Percentiles rank a stretch among this genome's conserved stretches.
Evolutionary conservation across 179 eudicot species (phyloP).

Genomic region (Beta corolliflora): DNA sequence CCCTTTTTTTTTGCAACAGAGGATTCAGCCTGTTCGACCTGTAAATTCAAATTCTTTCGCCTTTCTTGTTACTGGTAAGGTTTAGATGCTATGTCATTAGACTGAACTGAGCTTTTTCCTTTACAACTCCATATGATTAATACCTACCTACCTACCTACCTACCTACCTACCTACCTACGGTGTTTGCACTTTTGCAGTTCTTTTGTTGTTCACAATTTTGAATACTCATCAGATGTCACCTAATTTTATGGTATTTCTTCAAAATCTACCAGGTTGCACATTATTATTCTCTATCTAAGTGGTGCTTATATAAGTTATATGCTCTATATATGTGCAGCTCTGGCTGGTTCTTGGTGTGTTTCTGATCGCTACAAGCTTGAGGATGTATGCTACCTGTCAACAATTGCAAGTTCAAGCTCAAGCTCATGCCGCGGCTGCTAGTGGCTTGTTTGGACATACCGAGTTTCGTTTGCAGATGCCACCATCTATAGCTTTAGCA

Average conservation of each 20-base stretch:
- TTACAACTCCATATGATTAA: background rate
- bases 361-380: constrained; percentile 67
- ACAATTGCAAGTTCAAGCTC: constrained; percentile 80
- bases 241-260: constrained; percentile 66
- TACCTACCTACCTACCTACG: too few species aligned
- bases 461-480: constrained; percentile 64
- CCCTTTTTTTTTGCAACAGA: constrained; percentile 13
- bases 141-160: constrained; percentile 7
- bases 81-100: background rate
- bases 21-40: constrained; percentile 33
- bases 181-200: constrained; percentile 36
- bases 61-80: constrained; percentile 32
- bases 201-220: constrained; percentile 72
- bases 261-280: background rate
- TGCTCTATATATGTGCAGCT: constrained; percentile 39
- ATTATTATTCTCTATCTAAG: background rate
- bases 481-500: constrained; percentile 69
- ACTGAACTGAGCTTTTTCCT: background rate
- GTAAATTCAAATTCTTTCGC: constrained; percentile 30
- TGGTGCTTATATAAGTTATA: background rate
- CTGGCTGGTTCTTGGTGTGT: constrained; percentile 75
- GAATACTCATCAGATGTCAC: constrained; percentile 73
- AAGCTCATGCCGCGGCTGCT: constrained; percentile 67
- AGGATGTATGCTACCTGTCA: constrained; percentile 83
- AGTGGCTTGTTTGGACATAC: constrained; percentile 68